Evolutionary conservation across 2,329 filamentous ascomycete species (phyloP).

Genomic region (Colletotrichum phormii): DNA sequence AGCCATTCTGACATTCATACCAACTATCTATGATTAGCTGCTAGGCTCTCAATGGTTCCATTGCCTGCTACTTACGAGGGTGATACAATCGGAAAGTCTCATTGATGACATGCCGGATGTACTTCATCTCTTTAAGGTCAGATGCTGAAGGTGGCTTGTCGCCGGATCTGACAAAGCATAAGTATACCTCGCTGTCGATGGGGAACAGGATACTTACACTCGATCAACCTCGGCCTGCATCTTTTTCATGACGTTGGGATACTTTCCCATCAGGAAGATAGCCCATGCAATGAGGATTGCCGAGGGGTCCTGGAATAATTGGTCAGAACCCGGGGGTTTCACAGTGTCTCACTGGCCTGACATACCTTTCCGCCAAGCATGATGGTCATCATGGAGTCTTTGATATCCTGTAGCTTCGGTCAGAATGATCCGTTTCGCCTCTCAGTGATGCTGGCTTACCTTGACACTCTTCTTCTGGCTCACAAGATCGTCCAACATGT

Average conservation of each 20-base stretch:
- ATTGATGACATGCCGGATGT: not conserved
- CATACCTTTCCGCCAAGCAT: not conserved
- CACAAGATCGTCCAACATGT: not conserved
- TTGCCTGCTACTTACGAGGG: not conserved
- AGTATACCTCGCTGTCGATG: not conserved
- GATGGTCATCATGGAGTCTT: constrained; percentile 3
- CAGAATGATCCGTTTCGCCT: not conserved
- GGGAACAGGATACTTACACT: not conserved
- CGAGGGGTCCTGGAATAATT: not conserved
- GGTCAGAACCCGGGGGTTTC: not conserved
- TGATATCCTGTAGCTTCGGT: not conserved
- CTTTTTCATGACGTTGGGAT: not conserved
- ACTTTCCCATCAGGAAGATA: not conserved
- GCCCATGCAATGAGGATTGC: not conserved
- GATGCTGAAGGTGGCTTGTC: not conserved
- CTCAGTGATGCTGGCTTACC: not conserved
- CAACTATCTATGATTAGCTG: not conserved
- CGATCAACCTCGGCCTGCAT: not conserved
- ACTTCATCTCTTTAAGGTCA: not conserved
- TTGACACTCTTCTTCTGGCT: not conserved
- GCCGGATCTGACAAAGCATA: not conserved
- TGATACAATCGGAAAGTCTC: not conserved
- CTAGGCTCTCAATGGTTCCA: not conserved
- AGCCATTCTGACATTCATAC: not conserved
- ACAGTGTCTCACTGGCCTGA: not conserved